These are phyloP conservation scores for Aspergillus unguis DNA, from an alignment of 2,329 filamentous ascomycete genomes.

Conservation along the genomic window DNA sequence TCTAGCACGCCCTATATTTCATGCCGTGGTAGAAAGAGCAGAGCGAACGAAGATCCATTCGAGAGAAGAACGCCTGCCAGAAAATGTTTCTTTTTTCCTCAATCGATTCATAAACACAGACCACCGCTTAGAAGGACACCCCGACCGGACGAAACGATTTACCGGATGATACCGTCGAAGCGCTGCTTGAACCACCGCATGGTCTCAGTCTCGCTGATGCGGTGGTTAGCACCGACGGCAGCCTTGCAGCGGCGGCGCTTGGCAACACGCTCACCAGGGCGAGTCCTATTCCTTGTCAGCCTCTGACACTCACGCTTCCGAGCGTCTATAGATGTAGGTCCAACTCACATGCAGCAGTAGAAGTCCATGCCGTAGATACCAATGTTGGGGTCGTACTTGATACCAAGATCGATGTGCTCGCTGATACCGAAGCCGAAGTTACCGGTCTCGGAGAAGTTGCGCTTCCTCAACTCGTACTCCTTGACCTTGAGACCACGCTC, in stretches of 20 bases:
- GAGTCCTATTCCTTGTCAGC: slow-evolving; percentile 60
- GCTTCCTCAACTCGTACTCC: slow-evolving; percentile 99
- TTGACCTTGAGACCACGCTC: slow-evolving; percentile 99
- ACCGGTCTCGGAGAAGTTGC: slow-evolving; percentile 99
- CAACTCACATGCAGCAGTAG: slow-evolving; percentile 95
- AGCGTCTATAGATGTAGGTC: background rate
- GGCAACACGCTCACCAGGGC: slow-evolving; percentile 95
- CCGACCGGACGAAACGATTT: slow-evolving; percentile 49
- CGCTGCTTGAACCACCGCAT: slow-evolving; percentile 96
- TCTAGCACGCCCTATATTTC: slow-evolving; percentile 39
- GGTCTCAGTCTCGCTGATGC: slow-evolving; percentile 91
- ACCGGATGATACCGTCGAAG: slow-evolving; percentile 99
- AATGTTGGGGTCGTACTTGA: slow-evolving; percentile 99
- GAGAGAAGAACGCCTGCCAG: slow-evolving; percentile 21
- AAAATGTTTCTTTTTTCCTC: slow-evolving; percentile 18
- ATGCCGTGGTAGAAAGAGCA: slow-evolving; percentile 33
- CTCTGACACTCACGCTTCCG: background rate
- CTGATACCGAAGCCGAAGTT: slow-evolving; percentile 99
- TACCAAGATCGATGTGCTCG: slow-evolving; percentile 99
- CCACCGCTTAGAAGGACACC: slow-evolving; percentile 22
- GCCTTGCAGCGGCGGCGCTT: slow-evolving; percentile 88
- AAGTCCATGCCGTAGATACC: slow-evolving; percentile 99
- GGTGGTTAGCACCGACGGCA: slow-evolving; percentile 82
- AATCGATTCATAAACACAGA: slow-evolving; percentile 34
- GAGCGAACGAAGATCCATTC: slow-evolving; percentile 22